Evolutionary conservation across 352 stramenopile genomes (phyloP).

Genomic region (Phytophthora hibernalis): DNA sequence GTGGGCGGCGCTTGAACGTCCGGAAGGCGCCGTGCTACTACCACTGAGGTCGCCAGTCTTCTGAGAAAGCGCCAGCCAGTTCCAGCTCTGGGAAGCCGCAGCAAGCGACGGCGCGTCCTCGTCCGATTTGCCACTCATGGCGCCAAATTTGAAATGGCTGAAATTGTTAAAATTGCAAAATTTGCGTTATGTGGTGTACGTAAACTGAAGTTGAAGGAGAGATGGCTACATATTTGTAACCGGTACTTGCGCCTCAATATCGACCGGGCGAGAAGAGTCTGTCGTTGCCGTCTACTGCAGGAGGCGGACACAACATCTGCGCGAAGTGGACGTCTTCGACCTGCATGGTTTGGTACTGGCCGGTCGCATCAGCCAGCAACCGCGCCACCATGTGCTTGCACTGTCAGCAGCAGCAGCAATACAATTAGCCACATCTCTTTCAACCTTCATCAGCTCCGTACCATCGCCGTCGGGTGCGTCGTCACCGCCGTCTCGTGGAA

Average conservation of each 20-base stretch:
- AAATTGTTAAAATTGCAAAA: background rate
- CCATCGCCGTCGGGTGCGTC: conserved; percentile 57
- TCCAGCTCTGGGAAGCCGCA: conserved; percentile 46
- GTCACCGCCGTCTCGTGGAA: conserved; percentile 58
- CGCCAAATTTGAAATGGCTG: conserved; percentile 21
- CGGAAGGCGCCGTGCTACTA: conserved; percentile 17
- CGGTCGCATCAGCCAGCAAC: conserved; percentile 63
- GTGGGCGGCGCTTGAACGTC: conserved; percentile 18
- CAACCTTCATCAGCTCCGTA: conserved; percentile 23
- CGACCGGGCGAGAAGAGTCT: conserved; percentile 16
- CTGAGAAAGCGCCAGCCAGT: conserved; percentile 60
- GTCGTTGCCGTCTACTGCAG: background rate
- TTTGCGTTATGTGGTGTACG: background rate
- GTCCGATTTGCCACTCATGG: conserved; percentile 20
- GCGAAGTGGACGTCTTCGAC: conserved; percentile 66
- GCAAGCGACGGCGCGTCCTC: conserved; percentile 8
- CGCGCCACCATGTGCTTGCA: conserved; percentile 80
- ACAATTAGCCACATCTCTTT: background rate
- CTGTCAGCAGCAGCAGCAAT: conserved; percentile 23
- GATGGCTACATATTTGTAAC: no score
- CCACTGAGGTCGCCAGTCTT: conserved; percentile 13
- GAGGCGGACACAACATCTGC: conserved; percentile 62
- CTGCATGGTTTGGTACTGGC: conserved; percentile 50
- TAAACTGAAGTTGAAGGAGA: conserved; percentile 22
- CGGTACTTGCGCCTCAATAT: background rate